Conservation (phyloP, 345 rosid genomes). For the Luvunga scandens region DNA sequence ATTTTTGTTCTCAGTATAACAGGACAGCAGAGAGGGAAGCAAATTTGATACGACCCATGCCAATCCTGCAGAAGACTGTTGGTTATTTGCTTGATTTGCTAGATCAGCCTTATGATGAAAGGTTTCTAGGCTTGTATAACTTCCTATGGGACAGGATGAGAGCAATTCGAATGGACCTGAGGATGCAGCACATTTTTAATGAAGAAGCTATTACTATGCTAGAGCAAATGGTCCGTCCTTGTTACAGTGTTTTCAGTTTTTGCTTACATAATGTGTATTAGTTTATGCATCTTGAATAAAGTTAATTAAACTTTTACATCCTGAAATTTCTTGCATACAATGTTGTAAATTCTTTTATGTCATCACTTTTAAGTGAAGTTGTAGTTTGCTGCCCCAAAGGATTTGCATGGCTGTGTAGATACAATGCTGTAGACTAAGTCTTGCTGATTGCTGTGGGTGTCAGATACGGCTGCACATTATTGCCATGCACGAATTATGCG, state of each 20-base stretch:
- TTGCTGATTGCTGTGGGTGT: conserved; percentile 27
- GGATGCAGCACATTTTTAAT: conserved; percentile 96
- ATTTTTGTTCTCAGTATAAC: conserved; percentile 58
- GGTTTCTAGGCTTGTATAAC: conserved; percentile 83
- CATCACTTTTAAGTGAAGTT: not conserved
- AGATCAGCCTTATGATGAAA: conserved; percentile 77
- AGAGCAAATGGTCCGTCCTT: conserved; percentile 84
- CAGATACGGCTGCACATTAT: conserved; percentile 96
- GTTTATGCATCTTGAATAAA: conserved; percentile 5
- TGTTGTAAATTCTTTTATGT: too few relatives aligned
- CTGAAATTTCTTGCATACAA: not conserved
- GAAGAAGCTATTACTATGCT: conserved; percentile 76
- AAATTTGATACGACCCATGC: conserved; percentile 85
- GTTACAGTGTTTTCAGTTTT: conserved; percentile 5
- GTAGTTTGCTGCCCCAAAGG: not conserved
- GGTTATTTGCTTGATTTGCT: conserved; percentile 79
- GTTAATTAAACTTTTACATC: not conserved
- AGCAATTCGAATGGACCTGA: conserved; percentile 90
- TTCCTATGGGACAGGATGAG: conserved; percentile 99
- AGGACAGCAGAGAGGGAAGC: conserved; percentile 98
- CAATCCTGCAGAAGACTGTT: conserved; percentile 73
- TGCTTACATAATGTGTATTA: not conserved
- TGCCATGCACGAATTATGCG: conserved; percentile 97
- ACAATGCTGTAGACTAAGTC: conserved; percentile 10
- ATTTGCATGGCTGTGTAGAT: not conserved